These are phyloP conservation scores for Fraxinus dipetala DNA, from an alignment of 305 asterid genomes.

Conservation along the genomic window DNA sequence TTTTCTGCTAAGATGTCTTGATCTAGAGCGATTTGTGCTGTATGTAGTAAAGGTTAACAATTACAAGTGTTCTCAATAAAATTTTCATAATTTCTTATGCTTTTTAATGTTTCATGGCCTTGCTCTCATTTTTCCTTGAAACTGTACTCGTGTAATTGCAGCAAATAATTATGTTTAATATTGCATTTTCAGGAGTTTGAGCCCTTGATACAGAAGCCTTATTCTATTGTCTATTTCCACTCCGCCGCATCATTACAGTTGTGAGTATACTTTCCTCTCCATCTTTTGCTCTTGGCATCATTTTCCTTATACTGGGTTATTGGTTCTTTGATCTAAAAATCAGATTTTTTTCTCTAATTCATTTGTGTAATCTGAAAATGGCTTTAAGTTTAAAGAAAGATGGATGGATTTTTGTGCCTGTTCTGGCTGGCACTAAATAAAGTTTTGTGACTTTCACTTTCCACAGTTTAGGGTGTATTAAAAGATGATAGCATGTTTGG, in stretches of 20 bases:
- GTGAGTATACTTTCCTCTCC: constrained; percentile 44
- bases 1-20: constrained; percentile 92
- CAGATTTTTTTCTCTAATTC: not conserved
- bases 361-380: not conserved
- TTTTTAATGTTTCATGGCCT: not conserved
- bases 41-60: constrained; percentile 74
- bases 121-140: constrained; percentile 15
- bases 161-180: not conserved
- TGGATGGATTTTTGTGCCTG: not conserved
- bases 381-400: not conserved
- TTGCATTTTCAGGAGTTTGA: constrained; percentile 79
- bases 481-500: not conserved
- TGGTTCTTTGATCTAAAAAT: not conserved
- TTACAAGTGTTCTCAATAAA: constrained; percentile 15
- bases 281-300: not conserved
- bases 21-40: constrained; percentile 80
- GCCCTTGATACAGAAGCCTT: constrained; percentile 95
- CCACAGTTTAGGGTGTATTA: not conserved
- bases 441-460: not conserved
- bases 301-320: not conserved
- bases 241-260: constrained; percentile 88
- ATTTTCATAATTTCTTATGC: not conserved
- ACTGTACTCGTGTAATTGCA: not conserved
- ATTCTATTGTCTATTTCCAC: constrained; percentile 81
- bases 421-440: not conserved